phyloP scores from a whole-genome alignment of 495 filamentous ascomycete species.

The Bacidia rubella region DNA sequence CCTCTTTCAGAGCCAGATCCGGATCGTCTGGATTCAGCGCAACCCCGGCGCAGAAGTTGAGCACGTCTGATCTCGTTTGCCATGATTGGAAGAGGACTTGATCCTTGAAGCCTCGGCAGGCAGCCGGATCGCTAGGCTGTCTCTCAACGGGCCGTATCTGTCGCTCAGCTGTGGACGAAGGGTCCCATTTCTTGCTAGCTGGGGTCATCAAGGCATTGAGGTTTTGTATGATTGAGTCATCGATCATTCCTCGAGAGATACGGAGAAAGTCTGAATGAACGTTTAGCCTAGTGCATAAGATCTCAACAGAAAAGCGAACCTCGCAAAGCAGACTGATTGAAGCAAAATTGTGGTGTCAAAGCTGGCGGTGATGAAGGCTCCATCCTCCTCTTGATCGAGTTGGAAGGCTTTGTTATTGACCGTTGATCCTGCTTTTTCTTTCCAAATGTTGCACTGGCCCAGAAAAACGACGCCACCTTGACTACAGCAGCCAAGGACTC shows the following conservation, averaged over 20 bases:
- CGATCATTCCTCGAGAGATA: constrained; percentile 68
- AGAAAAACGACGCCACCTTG: background rate
- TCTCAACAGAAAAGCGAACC: constrained; percentile 37
- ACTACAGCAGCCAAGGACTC: too few species aligned
- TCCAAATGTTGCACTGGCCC: background rate
- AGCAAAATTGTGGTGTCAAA: constrained; percentile 85
- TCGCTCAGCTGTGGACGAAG: constrained; percentile 54
- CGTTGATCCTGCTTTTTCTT: background rate
- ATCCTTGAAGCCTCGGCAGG: constrained; percentile 62
- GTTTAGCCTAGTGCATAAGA: background rate
- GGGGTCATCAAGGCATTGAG: constrained; percentile 83
- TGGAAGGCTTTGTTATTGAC: background rate
- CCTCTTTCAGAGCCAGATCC: constrained; percentile 52
- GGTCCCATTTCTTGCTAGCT: constrained; percentile 57
- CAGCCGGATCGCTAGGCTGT: constrained; percentile 39
- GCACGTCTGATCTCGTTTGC: constrained; percentile 70
- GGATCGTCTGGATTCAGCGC: constrained; percentile 88
- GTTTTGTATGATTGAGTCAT: constrained; percentile 87
- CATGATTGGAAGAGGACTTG: constrained; percentile 78
- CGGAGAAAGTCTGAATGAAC: constrained; percentile 70
- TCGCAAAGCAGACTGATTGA: constrained; percentile 71
- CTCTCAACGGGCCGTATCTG: constrained; percentile 30
- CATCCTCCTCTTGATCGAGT: constrained; percentile 32
- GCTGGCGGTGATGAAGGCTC: constrained; percentile 42
- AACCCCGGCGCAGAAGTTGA: constrained; percentile 82